A percentile compares a stretch with the other conserved stretches of the same genome.
These are phyloP conservation scores for Hordeum pubiflorum DNA, from an alignment of 202 grass and related monocot species.

Conservation along the genomic window DNA sequence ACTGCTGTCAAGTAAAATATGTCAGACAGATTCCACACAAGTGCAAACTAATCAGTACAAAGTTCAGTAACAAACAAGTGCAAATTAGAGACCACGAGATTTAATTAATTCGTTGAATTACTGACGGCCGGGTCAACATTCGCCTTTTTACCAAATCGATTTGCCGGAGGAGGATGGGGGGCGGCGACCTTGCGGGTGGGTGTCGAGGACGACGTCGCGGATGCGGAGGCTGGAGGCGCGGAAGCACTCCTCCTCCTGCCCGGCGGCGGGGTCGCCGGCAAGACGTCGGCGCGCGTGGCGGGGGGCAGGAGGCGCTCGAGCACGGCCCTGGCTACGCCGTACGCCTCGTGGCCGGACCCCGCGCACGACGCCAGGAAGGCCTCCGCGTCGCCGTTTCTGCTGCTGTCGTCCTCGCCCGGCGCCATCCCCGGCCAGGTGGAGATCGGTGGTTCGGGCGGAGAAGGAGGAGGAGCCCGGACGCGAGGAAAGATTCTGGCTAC, in stretches of 20 bases:
- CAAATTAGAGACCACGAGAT: no score
- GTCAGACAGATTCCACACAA: no score
- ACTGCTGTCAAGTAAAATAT: no score
- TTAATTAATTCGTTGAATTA: no score
- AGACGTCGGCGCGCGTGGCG: slow-evolving; percentile 39
- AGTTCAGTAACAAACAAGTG: no score
- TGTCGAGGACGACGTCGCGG: slow-evolving; percentile 57
- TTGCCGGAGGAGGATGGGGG: background rate
- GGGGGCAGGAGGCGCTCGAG: slow-evolving; percentile 52
- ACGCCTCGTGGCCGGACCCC: slow-evolving; percentile 62
- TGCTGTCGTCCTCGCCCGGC: no score
- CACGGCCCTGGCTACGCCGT: slow-evolving; percentile 58
- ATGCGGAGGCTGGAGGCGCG: slow-evolving; percentile 75
- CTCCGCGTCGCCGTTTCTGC: slow-evolving; percentile 24
- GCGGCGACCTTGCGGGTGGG: slow-evolving; percentile 26
- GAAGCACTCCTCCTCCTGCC: slow-evolving; percentile 41
- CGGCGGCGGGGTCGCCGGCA: background rate
- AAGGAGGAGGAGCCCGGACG: no score
- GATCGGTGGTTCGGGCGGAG: no score
- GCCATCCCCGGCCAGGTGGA: no score
- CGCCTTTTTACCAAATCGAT: no score
- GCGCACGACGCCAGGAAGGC: slow-evolving; percentile 65
- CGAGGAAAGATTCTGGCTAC: no score
- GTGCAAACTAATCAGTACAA: no score
- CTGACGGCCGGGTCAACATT: background rate